phyloP scores from a whole-genome alignment of 2,329 filamentous ascomycete genomes.

The Myotisia sp. region DNA sequence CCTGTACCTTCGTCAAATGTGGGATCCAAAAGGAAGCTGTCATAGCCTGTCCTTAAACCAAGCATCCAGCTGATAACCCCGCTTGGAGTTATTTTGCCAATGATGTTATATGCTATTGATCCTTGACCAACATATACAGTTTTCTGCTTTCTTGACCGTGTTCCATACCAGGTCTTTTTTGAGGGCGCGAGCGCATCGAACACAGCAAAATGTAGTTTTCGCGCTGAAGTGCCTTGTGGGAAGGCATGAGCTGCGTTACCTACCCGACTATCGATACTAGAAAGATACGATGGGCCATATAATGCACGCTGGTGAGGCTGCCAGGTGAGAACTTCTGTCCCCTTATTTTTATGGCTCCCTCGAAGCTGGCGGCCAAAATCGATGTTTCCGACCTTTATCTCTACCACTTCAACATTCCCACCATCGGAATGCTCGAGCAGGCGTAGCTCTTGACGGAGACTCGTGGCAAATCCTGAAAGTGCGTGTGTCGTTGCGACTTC shows the following conservation, averaged over 20 bases:
- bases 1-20: conserved; percentile 15
- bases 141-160: conserved; percentile 28
- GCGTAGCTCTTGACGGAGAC: conserved; percentile 63
- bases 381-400: conserved; percentile 83
- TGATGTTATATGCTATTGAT: conserved; percentile 67
- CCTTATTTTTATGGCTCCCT: conserved; percentile 27
- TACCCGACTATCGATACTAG: conserved; percentile 30
- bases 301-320: conserved; percentile 39
- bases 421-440: conserved; percentile 40
- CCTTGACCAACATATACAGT: conserved; percentile 73
- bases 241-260: conserved; percentile 25
- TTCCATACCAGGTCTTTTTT: conserved; percentile 27
- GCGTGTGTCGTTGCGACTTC: conserved; percentile 78
- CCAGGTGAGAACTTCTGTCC: conserved; percentile 49
- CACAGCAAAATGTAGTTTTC: conserved; percentile 70
- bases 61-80: conserved; percentile 86
- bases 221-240: conserved; percentile 53
- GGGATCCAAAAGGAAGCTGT: conserved; percentile 7
- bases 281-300: conserved; percentile 28
- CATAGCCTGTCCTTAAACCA: conserved; percentile 44
- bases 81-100: conserved; percentile 66
- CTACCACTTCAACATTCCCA: conserved; percentile 55
- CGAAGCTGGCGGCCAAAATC: conserved; percentile 55
- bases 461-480: conserved; percentile 70
- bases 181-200: conserved; percentile 66